phyloP scores from a whole-genome alignment of 306 rosid species.

The Lagenaria siceraria region DNA sequence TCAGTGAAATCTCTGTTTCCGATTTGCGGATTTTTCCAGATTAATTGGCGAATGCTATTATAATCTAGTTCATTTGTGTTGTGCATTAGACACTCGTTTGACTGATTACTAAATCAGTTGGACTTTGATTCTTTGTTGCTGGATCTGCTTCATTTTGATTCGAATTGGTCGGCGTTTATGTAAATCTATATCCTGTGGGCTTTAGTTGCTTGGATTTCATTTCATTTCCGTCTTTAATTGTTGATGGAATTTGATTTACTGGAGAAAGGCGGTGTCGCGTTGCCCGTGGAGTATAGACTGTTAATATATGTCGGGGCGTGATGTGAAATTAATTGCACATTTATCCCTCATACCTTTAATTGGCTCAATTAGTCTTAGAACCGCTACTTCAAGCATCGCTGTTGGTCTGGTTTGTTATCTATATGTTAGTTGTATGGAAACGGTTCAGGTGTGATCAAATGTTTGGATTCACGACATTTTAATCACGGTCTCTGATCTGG shows the following conservation, averaged over 20 bases:
- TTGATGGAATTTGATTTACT: background rate
- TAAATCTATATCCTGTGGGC: background rate
- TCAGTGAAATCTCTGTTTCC: slow-evolving; percentile 10
- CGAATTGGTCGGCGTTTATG: slow-evolving; percentile 7
- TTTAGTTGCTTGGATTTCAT: slow-evolving; percentile 13
- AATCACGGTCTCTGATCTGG: slow-evolving; percentile 19
- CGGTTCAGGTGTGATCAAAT: background rate
- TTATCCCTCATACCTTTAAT: background rate
- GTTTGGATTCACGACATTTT: slow-evolving; percentile 2
- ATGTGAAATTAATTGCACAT: background rate
- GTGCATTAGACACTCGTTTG: slow-evolving; percentile 11
- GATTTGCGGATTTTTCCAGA: background rate
- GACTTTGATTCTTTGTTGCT: slow-evolving; percentile 14
- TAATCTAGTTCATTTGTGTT: slow-evolving; percentile 3
- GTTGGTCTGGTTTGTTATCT: background rate
- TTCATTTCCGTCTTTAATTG: background rate
- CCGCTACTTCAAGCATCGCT: background rate
- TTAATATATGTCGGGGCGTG: background rate
- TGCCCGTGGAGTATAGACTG: background rate
- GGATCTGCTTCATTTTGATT: slow-evolving; percentile 30
- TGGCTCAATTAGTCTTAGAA: background rate
- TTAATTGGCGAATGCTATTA: background rate
- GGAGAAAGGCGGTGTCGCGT: background rate
- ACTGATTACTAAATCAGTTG: slow-evolving; percentile 17
- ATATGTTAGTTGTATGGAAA: background rate